Evolutionary conservation across 208 protist genomes (phyloP), one percentile per base, ranked within the genome.

Genomic region (Angomonas ambiguus): DNA sequence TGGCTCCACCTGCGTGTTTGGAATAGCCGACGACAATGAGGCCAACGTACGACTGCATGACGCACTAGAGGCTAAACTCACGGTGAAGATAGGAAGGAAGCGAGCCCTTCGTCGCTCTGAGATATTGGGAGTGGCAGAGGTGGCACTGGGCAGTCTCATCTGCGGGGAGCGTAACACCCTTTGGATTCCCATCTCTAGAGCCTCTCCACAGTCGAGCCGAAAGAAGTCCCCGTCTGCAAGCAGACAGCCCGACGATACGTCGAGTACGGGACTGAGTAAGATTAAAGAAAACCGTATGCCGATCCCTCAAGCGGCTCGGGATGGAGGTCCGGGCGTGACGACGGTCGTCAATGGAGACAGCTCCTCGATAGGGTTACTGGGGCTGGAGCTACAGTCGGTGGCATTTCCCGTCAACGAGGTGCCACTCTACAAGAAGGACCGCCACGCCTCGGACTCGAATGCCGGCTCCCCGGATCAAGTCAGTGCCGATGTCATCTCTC

Each of bases 11-110:
- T 62, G 84, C 22, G 13, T 31, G 22, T 79, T 91, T 60, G 68
- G 76, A 62, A 85, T 92, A 62, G 74, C 61, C 31, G 76, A 91
- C 62, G 66, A 82, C 73, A 91, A 91, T 71, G 85, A 92, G 51
- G 57, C 62, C 56, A 88, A 72, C 18, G 71, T 87, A 1, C 58
- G 45, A 2, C 69, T 95, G 49, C 67, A 67, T 57, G 73, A 91
- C 62, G 76, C 79, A 8, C 33, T 67, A 24, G 68, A 79, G 31
- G 67, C 77, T 20, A 13, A 49, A 51, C 25, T 95, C 58, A 74
- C 24, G 38, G 87, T 92, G 64, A 83, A 88, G 51, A 41, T 95
- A 1, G 72, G 42, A 3, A 77, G 81, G n/a, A 72, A 79, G 60
- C 71, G 82, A 31, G 22, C 49, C 8, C 45, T 88, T 59, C 62